These are phyloP conservation scores for Rhodotorula sp. DNA, from an alignment of 1,284 basidiomycete species.

Conservation along the genomic window DNA sequence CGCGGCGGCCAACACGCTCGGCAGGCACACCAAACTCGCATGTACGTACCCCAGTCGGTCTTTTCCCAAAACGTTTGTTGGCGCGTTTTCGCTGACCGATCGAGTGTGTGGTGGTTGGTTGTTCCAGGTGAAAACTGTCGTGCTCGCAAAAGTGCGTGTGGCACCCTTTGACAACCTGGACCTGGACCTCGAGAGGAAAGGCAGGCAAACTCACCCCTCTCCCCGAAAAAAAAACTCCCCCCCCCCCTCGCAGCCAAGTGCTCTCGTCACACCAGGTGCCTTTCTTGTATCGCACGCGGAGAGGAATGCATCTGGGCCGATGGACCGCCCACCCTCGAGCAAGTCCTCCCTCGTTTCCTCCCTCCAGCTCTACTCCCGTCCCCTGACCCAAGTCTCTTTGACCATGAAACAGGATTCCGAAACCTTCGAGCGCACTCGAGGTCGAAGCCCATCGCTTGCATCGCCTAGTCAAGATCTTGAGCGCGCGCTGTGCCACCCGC, in stretches of 20 bases:
- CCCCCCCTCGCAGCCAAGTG: slow-evolving; percentile 5
- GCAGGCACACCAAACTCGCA: not conserved
- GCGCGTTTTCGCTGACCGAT: not conserved
- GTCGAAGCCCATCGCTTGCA: slow-evolving; percentile 4
- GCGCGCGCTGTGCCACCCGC: not conserved
- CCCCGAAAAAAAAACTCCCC: too few relatives aligned
- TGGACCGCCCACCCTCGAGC: not conserved
- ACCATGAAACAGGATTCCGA: not conserved
- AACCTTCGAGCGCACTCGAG: not conserved
- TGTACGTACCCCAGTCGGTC: not conserved
- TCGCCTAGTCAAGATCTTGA: slow-evolving; percentile 2
- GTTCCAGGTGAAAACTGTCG: slow-evolving; percentile 19
- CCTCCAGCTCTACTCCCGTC: too few relatives aligned
- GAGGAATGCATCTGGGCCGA: slow-evolving; percentile 7
- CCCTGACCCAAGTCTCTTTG: too few relatives aligned
- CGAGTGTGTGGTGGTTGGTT: not conserved
- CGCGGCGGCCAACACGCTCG: not conserved
- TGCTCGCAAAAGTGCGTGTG: slow-evolving; percentile 1
- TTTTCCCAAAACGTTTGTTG: not conserved
- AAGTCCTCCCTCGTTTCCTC: not conserved
- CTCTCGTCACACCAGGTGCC: not conserved
- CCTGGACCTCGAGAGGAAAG: not conserved
- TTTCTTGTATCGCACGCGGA: not conserved
- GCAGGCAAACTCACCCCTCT: not conserved
- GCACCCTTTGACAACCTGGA: too few relatives aligned